A percentile compares a stretch with the other conserved stretches of the same genome.
Evolutionary conservation across 2,329 filamentous ascomycete species (phyloP).

Genomic region (Monosporascus ibericus): DNA sequence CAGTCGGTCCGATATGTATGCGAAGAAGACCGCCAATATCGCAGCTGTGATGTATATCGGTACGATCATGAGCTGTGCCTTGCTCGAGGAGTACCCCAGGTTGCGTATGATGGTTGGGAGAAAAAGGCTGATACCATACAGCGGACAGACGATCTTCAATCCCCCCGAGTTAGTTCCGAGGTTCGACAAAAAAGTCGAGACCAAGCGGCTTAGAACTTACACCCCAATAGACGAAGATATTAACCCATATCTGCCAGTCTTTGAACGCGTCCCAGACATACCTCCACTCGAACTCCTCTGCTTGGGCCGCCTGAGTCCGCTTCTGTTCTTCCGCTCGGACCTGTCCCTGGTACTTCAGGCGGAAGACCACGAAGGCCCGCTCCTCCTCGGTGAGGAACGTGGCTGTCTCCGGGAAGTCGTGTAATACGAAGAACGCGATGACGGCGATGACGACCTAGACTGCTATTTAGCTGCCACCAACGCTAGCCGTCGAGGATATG

Average conservation of each 20-base stretch:
- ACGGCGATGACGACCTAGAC: conserved; percentile 50
- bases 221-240: conserved; percentile 58
- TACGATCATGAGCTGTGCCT: conserved; percentile 58
- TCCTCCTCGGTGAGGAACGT: conserved; percentile 67
- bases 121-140: conserved; percentile 54
- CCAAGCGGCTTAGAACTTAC: conserved; percentile 32
- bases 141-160: conserved; percentile 41
- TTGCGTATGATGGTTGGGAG: conserved; percentile 58
- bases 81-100: conserved; percentile 50
- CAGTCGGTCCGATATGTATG: conserved; percentile 48
- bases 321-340: conserved; percentile 37
- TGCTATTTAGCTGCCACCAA: conserved; percentile 1
- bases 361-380: conserved; percentile 61
- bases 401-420: conserved; percentile 78
- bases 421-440: conserved; percentile 62
- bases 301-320: conserved; percentile 44
- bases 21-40: conserved; percentile 46
- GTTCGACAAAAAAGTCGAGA: conserved; percentile 5
- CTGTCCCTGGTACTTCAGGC: conserved; percentile 60
- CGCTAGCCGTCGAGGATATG: not conserved
- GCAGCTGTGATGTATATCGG: conserved; percentile 60
- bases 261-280: conserved; percentile 68
- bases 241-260: conserved; percentile 73
- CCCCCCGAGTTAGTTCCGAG: conserved; percentile 31
- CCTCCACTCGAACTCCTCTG: conserved; percentile 68